Conservation (phyloP, 805 yeast species). For the Candida ulmi region DNA sequence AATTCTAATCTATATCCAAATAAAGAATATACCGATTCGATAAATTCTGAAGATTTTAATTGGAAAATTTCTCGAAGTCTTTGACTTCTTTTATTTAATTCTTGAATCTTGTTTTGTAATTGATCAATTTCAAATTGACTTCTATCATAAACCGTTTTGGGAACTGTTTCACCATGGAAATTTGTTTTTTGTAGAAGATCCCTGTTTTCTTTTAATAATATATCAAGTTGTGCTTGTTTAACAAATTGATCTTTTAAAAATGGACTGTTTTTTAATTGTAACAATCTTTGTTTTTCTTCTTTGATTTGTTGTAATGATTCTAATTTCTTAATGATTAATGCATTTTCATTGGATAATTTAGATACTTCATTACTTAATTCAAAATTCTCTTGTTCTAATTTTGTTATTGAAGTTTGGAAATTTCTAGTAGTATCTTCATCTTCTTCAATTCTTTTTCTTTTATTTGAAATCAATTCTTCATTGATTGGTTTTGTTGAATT, state of each 20-base stretch:
- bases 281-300: constrained; percentile 39
- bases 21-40: constrained; percentile 58
- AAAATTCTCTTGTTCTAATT: constrained; percentile 36
- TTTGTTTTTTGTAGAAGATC: constrained; percentile 35
- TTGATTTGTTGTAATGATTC: constrained; percentile 28
- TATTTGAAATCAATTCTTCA: constrained; percentile 21
- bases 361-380: constrained; percentile 31
- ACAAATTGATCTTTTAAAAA: constrained; percentile 54
- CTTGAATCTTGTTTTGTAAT: constrained; percentile 41
- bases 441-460: constrained; percentile 22
- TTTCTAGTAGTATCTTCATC: constrained; percentile 17
- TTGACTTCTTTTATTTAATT: constrained; percentile 43
- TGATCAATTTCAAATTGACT: constrained; percentile 46
- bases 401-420: constrained; percentile 24
- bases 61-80: constrained; percentile 54
- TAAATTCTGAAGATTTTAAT: constrained; percentile 64
- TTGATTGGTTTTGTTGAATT: constrained; percentile 32
- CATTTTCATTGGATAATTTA: constrained; percentile 30
- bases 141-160: constrained; percentile 59
- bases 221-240: constrained; percentile 44
- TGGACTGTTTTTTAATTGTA: constrained; percentile 67
- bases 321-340: constrained; percentile 31
- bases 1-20: constrained; percentile 75
- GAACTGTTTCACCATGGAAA: constrained; percentile 35
- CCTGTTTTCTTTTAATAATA: constrained; percentile 52